These are phyloP conservation scores for Globisporangium yorkense DNA, from an alignment of 352 stramenopile genomes.

Conservation along the genomic window DNA sequence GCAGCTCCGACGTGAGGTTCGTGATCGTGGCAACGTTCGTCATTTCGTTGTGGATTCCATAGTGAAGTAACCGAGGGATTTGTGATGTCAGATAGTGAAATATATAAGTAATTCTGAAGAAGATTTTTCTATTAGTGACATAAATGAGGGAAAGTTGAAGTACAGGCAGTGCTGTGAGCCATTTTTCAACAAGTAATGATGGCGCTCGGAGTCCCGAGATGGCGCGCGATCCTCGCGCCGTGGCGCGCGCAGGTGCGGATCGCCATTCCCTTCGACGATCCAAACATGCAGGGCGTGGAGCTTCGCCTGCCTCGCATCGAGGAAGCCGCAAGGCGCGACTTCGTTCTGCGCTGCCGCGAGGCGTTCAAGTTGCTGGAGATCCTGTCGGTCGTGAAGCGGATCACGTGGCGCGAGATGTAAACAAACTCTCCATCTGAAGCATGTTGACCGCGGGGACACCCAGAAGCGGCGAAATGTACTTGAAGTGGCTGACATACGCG, in stretches of 20 bases:
- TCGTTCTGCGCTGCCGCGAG: background rate
- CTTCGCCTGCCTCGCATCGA: background rate
- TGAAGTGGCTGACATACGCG: background rate
- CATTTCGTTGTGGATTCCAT: background rate
- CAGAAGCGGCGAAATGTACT: too few species aligned
- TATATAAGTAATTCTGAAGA: too few species aligned
- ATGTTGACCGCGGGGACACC: background rate
- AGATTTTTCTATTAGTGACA: too few species aligned
- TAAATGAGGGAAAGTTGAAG: too few species aligned
- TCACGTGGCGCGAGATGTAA: background rate
- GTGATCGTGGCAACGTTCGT: slow-evolving; percentile 5
- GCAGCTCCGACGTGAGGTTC: slow-evolving; percentile 33
- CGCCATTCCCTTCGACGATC: background rate
- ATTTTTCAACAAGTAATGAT: background rate
- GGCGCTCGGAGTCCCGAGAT: background rate
- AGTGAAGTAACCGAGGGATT: background rate
- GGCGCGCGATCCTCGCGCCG: background rate
- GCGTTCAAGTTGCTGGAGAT: background rate
- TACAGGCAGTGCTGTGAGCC: too few species aligned
- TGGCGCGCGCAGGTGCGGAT: background rate
- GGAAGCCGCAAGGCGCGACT: background rate
- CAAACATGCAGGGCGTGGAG: background rate
- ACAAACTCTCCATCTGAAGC: background rate
- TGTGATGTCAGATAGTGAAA: background rate
- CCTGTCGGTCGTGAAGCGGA: background rate